phyloP scores from a whole-genome alignment of 1,284 basidiomycete genomes.

The Cryptococcus maquisensis region DNA sequence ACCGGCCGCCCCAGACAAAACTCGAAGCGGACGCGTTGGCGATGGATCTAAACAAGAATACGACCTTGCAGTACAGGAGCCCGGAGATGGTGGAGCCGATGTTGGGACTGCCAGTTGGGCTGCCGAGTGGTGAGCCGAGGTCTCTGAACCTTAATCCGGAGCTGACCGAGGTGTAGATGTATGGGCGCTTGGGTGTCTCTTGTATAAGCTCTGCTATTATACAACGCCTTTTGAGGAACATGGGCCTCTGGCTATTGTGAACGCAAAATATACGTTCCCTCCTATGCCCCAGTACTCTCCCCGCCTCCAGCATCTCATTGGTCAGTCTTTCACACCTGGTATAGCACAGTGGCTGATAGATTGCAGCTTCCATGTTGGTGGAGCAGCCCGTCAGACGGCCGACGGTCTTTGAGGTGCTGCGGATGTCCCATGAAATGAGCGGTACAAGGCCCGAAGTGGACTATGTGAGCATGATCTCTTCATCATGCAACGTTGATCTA shows the following conservation, averaged over 20 bases:
- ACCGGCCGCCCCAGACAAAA: slow-evolving; percentile 64
- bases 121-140: slow-evolving; percentile 52
- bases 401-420: slow-evolving; percentile 72
- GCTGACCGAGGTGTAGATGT: slow-evolving; percentile 53
- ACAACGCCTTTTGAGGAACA: slow-evolving; percentile 98
- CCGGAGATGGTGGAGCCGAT: slow-evolving; percentile 91
- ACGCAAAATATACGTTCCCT: slow-evolving; percentile 92
- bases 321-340: slow-evolving; percentile 52
- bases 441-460: slow-evolving; percentile 74
- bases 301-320: slow-evolving; percentile 80
- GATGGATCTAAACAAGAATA: slow-evolving; percentile 87
- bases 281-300: slow-evolving; percentile 88
- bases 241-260: slow-evolving; percentile 90
- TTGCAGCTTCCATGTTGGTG: slow-evolving; percentile 75
- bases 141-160: background rate
- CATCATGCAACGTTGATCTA: slow-evolving; percentile 13
- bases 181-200: slow-evolving; percentile 70
- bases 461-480: slow-evolving; percentile 53
- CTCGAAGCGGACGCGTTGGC: slow-evolving; percentile 83
- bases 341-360: background rate
- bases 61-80: slow-evolving; percentile 90
- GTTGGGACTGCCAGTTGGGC: slow-evolving; percentile 44
- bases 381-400: slow-evolving; percentile 80
- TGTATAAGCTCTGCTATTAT: slow-evolving; percentile 91
- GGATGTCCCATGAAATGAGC: slow-evolving; percentile 70